Conservation (phyloP, 2,329 filamentous ascomycete genomes). For the Ceratocystis destructans region DNA sequence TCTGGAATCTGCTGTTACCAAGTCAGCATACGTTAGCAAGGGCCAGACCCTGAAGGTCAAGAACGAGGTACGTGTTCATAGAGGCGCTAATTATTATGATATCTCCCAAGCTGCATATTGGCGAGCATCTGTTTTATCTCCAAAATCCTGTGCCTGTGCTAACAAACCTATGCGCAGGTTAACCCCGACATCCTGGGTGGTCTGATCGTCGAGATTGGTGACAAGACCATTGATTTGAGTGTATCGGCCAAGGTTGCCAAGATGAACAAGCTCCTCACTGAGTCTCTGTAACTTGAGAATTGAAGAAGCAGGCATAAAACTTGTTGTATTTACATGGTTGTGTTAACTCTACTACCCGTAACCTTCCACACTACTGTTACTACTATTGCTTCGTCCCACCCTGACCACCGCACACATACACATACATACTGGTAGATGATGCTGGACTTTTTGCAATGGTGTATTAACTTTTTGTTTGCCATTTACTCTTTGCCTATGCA, state of each 20-base stretch:
- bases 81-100: neutral
- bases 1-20: slow-evolving; percentile 75
- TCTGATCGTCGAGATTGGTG: slow-evolving; percentile 88
- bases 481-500: neutral
- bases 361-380: neutral
- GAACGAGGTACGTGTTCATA: slow-evolving; percentile 51
- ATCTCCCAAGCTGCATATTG: neutral
- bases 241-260: slow-evolving; percentile 89
- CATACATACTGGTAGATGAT: neutral
- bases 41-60: slow-evolving; percentile 98
- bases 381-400: neutral
- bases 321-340: slow-evolving; percentile 3
- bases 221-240: slow-evolving; percentile 95
- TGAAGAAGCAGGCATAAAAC: slow-evolving; percentile 10
- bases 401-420: neutral
- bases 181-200: slow-evolving; percentile 91
- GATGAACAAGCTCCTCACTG: slow-evolving; percentile 98
- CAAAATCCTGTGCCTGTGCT: neutral
- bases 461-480: neutral
- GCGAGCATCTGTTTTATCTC: neutral
- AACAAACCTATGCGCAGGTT: slow-evolving; percentile 40
- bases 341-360: neutral
- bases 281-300: slow-evolving; percentile 65
- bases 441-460: neutral
- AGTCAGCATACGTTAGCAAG: slow-evolving; percentile 74